Base-by-base conservation (phyloP, 2,329 filamentous ascomycete species). In the Camillea tinctor region DNA sequence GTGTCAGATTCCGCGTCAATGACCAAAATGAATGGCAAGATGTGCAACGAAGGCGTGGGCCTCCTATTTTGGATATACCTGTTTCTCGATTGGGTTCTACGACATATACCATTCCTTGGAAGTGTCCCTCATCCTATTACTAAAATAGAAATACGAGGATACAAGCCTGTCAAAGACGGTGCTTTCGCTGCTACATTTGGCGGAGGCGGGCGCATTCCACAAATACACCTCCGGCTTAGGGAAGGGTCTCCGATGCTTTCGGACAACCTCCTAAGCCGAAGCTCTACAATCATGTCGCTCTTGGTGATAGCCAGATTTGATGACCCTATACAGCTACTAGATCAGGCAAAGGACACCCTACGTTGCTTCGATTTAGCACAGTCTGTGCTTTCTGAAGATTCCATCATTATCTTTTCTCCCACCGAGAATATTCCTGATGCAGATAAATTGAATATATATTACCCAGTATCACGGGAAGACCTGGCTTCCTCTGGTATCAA, bases 31-130 rank as follows among this genome's bases (percentile, higher is more conserved):
- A 69, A 69, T 40, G 68, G 66, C n/a, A 54, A 62, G 20, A 49
- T 68, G 22, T 69, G 68, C 54, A 69, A 69, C 20, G n/a, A 64
- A 23, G 68, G 67, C 15, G 63, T 65, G 23, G 59, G 52, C 11
- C 61, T 61, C 21, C 44, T 26, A 2, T 65, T 67, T 51, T 67
- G 65, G 66, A 15, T 70, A 4, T 19, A 62, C 13, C 68, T 63
- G 24, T 60, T 58, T 22, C 48, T 68, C 19, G 53, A 58, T 5
- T 61, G 60, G 59, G 50, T 50, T 40, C 50, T 64, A 50, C 54
- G 59, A 17, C 20, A 53, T 23, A 57, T 68, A 21, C 59, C 66
- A 0, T 59, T 63, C 17, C 50, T 66, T 11, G 59, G 59, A 5
- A 22, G 24, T 11, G 26, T 59, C 9, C 59, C 62, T 0, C 52